phyloP scores from a whole-genome alignment of 768 basidiomycete species.

The Pulveroboletus sp. region DNA sequence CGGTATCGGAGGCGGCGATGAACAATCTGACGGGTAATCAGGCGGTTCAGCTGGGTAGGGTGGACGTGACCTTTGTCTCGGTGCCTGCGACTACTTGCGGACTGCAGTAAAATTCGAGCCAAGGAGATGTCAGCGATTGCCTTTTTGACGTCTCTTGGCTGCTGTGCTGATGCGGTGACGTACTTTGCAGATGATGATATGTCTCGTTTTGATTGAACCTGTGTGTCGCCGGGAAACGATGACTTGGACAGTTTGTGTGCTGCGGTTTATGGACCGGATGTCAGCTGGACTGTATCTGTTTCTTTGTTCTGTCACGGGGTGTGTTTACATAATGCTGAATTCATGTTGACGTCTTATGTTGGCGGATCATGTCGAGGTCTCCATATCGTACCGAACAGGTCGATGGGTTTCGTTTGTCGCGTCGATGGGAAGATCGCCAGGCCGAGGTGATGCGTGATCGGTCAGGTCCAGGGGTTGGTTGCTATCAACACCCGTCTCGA shows the following conservation, averaged over 20 bases:
- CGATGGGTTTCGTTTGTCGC: too few relatives aligned
- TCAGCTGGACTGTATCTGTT: conserved; percentile 1
- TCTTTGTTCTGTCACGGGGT: neutral
- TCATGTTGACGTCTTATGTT: conserved; percentile 11
- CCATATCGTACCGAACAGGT: too few relatives aligned
- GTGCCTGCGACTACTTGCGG: neutral
- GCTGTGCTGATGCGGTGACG: conserved; percentile 1
- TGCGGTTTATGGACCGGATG: neutral
- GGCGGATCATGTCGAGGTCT: neutral
- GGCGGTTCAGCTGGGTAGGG: conserved; percentile 14
- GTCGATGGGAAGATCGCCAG: too few relatives aligned
- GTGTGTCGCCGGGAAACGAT: neutral
- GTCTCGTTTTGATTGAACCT: neutral
- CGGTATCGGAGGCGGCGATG: conserved; percentile 28
- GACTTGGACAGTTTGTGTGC: neutral
- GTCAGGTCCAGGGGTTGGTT: too few relatives aligned
- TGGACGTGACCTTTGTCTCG: conserved; percentile 12
- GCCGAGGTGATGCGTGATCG: too few relatives aligned
- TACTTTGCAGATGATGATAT: conserved; percentile 1
- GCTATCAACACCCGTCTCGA: too few relatives aligned
- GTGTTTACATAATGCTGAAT: neutral
- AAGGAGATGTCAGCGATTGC: neutral
- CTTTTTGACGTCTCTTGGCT: neutral
- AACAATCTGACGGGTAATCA: conserved; percentile 15
- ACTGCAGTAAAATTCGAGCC: neutral